phyloP scores from a whole-genome alignment of 306 rosid species.

The Glycyrrhiza uralensis region DNA sequence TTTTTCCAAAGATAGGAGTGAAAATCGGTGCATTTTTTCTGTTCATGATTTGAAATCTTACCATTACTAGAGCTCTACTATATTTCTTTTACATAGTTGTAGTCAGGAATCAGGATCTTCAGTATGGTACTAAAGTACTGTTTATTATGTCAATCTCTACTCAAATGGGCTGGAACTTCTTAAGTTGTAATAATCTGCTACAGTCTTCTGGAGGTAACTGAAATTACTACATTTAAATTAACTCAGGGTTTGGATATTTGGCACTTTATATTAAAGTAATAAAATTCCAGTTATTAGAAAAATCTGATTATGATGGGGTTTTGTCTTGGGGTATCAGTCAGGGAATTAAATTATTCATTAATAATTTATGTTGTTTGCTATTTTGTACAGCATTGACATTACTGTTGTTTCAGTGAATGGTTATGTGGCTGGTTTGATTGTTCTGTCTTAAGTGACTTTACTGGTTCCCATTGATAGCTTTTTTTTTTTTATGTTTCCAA shows the following conservation, averaged over 20 bases:
- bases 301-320: not conserved
- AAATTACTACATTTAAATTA: not conserved
- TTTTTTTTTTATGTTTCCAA: not conserved
- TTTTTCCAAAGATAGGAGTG: not conserved
- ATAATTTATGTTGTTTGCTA: not conserved
- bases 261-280: not conserved
- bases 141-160: not conserved
- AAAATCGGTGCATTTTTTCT: not conserved
- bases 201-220: not conserved
- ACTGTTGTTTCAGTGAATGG: not conserved
- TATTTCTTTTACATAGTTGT: not conserved
- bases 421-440: not conserved
- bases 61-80: not conserved
- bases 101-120: not conserved
- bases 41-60: not conserved
- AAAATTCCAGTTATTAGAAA: not conserved
- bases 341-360: not conserved
- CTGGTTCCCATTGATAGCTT: not conserved
- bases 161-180: not conserved
- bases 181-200: not conserved
- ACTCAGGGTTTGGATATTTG: not conserved
- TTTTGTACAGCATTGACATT: not conserved
- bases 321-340: not conserved
- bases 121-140: not conserved
- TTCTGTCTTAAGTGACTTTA: not conserved